Percentiles rank a stretch among this genome's conserved stretches.
Evolutionary conservation across 2,329 filamentous ascomycete genomes (phyloP).

Genomic region (Cercospora sojina): DNA sequence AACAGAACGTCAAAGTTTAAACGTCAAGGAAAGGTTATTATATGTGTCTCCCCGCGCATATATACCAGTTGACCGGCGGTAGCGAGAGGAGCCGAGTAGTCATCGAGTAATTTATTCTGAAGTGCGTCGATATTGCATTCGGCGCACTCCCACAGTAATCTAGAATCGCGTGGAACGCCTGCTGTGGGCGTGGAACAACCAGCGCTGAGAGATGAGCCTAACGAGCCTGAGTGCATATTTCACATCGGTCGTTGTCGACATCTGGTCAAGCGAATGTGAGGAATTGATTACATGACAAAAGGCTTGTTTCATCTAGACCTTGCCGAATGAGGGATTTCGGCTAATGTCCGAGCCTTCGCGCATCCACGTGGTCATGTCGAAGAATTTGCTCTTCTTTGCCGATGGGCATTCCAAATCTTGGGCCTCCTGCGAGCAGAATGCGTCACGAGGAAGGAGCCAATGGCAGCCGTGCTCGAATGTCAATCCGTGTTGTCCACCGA

Average conservation of each 20-base stretch:
- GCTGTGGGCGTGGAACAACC: neutral
- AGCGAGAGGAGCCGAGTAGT: neutral
- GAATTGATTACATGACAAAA: slow-evolving; percentile 13
- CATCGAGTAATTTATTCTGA: neutral
- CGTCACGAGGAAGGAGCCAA: neutral
- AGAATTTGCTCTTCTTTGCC: neutral
- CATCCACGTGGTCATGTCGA: neutral
- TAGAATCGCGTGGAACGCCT: neutral
- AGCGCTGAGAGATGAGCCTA: neutral
- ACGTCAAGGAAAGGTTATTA: slow-evolving; percentile 5
- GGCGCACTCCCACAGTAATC: neutral
- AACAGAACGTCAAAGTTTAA: neutral
- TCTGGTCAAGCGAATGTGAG: neutral
- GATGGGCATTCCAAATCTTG: neutral
- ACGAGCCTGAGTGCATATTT: neutral
- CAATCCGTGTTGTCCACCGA: neutral
- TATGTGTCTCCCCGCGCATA: neutral
- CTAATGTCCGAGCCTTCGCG: neutral
- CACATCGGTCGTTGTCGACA: neutral
- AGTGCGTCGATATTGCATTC: neutral
- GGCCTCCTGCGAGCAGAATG: neutral
- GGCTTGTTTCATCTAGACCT: slow-evolving; percentile 14
- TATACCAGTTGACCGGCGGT: neutral
- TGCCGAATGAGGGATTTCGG: neutral
- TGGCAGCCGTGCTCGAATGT: neutral